Conservation (phyloP, 495 filamentous ascomycete species). For the Podospora pseudopauciseta region DNA sequence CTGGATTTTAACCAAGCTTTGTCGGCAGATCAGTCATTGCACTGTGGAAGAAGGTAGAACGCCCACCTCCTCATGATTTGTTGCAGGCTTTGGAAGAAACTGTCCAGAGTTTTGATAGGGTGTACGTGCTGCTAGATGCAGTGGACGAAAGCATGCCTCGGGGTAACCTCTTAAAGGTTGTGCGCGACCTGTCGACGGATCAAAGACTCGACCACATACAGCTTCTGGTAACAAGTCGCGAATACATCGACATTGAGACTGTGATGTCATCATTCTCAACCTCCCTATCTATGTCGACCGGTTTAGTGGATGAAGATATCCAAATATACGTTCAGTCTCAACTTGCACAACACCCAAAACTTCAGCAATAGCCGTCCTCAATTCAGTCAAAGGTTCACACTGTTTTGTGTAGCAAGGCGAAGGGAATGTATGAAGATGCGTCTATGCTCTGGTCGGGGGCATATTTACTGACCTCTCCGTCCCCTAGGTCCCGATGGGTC, state of each 20-base stretch:
- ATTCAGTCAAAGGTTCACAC: too few relatives aligned
- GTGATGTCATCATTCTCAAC: conserved; percentile 15
- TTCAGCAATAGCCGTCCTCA: too few relatives aligned
- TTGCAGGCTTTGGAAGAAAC: background rate
- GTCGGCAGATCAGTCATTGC: conserved; percentile 18
- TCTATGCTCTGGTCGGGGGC: too few relatives aligned
- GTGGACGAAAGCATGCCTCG: conserved; percentile 34
- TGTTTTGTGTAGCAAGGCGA: too few relatives aligned
- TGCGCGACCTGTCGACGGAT: conserved; percentile 30
- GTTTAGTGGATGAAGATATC: conserved; percentile 12
- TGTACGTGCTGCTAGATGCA: conserved; percentile 36
- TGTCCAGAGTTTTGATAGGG: conserved; percentile 6
- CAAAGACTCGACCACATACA: conserved; percentile 33
- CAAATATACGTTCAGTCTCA: background rate
- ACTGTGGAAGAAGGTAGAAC: too few relatives aligned
- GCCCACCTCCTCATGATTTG: too few relatives aligned
- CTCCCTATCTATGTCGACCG: conserved; percentile 18
- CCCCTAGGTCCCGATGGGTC: conserved; percentile 39
- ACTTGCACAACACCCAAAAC: too few relatives aligned
- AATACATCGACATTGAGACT: conserved; percentile 40
- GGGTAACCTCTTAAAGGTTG: conserved; percentile 20
- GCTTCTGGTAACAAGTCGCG: conserved; percentile 42
- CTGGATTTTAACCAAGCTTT: conserved; percentile 31
- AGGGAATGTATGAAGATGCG: too few relatives aligned
- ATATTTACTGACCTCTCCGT: too few relatives aligned